Percentiles rank a stretch among this genome's conserved stretches.
phyloP scores from a whole-genome alignment of 352 stramenopile genomes.

The Globisporangium barbulae region DNA sequence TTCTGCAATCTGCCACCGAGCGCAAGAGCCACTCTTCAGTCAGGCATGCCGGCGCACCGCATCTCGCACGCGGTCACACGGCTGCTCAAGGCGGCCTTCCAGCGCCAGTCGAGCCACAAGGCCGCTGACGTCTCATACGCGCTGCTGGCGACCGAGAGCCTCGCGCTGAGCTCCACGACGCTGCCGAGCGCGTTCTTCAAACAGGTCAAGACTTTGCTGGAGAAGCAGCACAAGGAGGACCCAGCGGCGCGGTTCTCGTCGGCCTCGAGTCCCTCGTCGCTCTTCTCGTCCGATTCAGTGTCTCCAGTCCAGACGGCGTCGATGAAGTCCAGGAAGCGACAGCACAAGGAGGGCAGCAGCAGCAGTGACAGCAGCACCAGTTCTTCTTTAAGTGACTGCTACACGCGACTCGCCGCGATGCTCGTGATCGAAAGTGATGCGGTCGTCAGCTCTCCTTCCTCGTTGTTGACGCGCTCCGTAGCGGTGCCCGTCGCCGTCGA shows the following conservation, averaged over 20 bases:
- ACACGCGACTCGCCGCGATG: conserved; percentile 21
- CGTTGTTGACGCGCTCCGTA: conserved; percentile 21
- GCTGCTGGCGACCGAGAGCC: conserved; percentile 17
- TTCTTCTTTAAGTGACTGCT: conserved; percentile 10
- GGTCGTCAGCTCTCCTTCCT: not conserved
- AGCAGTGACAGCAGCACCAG: conserved; percentile 17
- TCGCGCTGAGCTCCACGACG: conserved; percentile 1
- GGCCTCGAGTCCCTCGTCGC: not conserved
- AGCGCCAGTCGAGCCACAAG: conserved; percentile 21
- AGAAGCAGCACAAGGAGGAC: conserved; percentile 12
- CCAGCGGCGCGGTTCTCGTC: conserved; percentile 14
- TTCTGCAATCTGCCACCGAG: not conserved
- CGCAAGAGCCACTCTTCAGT: not conserved
- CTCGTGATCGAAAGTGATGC: conserved; percentile 17
- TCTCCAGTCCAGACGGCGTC: conserved; percentile 19
- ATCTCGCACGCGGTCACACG: conserved; percentile 38
- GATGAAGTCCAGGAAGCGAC: not conserved
- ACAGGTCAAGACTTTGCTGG: conserved; percentile 17
- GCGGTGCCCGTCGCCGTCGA: conserved; percentile 12
- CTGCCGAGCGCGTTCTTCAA: conserved; percentile 36
- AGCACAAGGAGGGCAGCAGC: conserved; percentile 16
- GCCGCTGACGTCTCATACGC: conserved; percentile 17
- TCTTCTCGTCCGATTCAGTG: conserved; percentile 1
- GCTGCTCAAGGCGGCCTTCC: conserved; percentile 37
- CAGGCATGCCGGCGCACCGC: conserved; percentile 24